A percentile compares a stretch with the other conserved stretches of the same genome.
phyloP scores from a whole-genome alignment of 768 basidiomycete species.

The Lactarius quietus region DNA sequence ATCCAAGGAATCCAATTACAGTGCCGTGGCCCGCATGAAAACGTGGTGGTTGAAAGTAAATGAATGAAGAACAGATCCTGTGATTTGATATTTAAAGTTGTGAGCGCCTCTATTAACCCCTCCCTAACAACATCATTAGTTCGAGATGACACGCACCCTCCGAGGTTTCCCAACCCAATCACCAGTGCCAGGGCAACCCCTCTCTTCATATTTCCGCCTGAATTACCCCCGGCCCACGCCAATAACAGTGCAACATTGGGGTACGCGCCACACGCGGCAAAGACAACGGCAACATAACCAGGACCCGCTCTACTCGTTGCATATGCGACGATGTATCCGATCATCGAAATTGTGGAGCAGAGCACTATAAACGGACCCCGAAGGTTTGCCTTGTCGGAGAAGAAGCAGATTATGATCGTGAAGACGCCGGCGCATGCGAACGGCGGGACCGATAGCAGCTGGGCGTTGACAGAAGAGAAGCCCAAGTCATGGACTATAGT shows the following conservation, averaged over 20 bases:
- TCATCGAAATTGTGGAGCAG: slow-evolving; percentile 41
- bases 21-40: slow-evolving; percentile 41
- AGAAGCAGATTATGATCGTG: slow-evolving; percentile 32
- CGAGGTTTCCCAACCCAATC: slow-evolving; percentile 53
- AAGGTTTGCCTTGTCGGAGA: slow-evolving; percentile 36
- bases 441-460: slow-evolving; percentile 39
- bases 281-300: slow-evolving; percentile 46
- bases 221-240: slow-evolving; percentile 54
- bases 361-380: slow-evolving; percentile 50
- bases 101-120: not conserved
- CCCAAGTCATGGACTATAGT: slow-evolving; percentile 40
- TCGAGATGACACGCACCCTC: slow-evolving; percentile 40
- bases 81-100: not conserved
- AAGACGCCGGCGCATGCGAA: slow-evolving; percentile 33
- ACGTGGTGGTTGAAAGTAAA: slow-evolving; percentile 39
- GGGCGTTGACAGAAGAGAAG: slow-evolving; percentile 43
- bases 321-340: slow-evolving; percentile 51
- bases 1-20: slow-evolving; percentile 34
- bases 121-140: slow-evolving; percentile 8
- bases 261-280: slow-evolving; percentile 51
- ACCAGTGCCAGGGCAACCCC: slow-evolving; percentile 53
- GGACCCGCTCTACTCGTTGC: slow-evolving; percentile 29
- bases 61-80: slow-evolving; percentile 43
- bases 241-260: slow-evolving; percentile 47
- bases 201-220: slow-evolving; percentile 53